Evolutionary conservation across 176 grass and related monocot species (phyloP).

Genomic region (Lolium multiflorum): DNA sequence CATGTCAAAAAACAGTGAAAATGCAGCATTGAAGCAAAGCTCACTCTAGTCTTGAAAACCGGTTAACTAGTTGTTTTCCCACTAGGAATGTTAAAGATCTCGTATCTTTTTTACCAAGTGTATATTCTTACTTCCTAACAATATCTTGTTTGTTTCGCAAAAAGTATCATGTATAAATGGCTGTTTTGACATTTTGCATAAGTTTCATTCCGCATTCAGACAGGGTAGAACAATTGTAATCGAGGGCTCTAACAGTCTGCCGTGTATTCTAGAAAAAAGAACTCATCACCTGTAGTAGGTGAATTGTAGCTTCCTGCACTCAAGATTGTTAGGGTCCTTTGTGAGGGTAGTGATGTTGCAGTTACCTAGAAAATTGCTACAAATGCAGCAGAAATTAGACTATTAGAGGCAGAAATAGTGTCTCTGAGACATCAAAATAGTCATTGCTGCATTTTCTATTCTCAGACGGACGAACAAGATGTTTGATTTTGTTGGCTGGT

Average conservation of each 20-base stretch:
- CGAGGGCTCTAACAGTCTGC: not conserved
- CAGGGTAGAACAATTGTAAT: not conserved
- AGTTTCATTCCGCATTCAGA: not conserved
- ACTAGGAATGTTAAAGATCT: not conserved
- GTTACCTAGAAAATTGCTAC: not conserved
- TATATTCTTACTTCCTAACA: not conserved
- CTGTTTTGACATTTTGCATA: not conserved
- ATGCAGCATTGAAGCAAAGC: not conserved
- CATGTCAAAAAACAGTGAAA: not conserved
- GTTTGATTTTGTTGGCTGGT: not conserved
- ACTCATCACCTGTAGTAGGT: not conserved
- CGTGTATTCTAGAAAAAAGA: not conserved
- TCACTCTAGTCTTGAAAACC: not conserved
- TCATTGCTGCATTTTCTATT: not conserved
- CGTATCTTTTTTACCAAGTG: not conserved
- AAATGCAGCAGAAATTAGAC: not conserved
- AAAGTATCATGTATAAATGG: not conserved
- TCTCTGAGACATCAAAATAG: not conserved
- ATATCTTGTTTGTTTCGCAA: not conserved
- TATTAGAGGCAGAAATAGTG: not conserved
- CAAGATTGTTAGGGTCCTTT: not conserved
- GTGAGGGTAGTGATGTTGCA: not conserved
- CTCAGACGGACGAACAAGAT: constrained; percentile 9
- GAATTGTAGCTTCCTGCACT: not conserved
- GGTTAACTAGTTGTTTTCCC: not conserved